Percentiles rank a stretch among this genome's conserved stretches.
Conservation (phyloP, 1,284 basidiomycete species). For the Ustilago loliicola region DNA sequence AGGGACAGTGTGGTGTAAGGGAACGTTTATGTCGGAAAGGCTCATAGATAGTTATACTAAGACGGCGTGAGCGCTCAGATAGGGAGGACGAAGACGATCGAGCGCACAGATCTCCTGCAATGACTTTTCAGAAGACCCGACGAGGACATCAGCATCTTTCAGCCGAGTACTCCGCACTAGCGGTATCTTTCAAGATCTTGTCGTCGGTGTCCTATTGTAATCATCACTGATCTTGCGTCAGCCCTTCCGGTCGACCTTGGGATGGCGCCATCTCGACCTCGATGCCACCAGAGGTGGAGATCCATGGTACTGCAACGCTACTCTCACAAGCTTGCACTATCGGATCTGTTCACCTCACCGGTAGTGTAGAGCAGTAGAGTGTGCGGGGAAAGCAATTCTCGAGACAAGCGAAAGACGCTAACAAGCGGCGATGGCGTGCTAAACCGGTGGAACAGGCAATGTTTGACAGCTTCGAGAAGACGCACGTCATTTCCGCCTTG, state of each 20-base stretch:
- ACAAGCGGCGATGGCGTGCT: slow-evolving; percentile 28
- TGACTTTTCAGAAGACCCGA: background rate
- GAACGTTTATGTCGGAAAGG: background rate
- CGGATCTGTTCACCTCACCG: background rate
- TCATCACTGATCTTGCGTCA: background rate
- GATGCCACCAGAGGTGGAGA: background rate
- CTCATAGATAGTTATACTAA: background rate
- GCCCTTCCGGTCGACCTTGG: background rate
- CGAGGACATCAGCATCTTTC: background rate
- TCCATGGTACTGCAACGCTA: background rate
- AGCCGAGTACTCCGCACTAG: background rate
- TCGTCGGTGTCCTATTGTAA: background rate
- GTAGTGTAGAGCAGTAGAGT: background rate
- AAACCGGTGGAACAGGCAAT: slow-evolving; percentile 1
- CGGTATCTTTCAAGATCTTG: background rate
- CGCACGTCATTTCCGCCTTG: slow-evolving; percentile 22
- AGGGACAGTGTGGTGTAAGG: background rate
- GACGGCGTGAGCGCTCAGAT: background rate
- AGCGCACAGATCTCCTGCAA: slow-evolving; percentile 5
- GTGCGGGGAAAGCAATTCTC: slow-evolving; percentile 7
- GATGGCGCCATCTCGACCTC: slow-evolving; percentile 14
- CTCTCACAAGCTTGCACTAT: background rate
- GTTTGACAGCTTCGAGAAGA: slow-evolving; percentile 20
- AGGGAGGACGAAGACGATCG: background rate
- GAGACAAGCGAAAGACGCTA: slow-evolving; percentile 18